Conservation (phyloP, 495 filamentous ascomycete species). For the Penicillium lagena region DNA sequence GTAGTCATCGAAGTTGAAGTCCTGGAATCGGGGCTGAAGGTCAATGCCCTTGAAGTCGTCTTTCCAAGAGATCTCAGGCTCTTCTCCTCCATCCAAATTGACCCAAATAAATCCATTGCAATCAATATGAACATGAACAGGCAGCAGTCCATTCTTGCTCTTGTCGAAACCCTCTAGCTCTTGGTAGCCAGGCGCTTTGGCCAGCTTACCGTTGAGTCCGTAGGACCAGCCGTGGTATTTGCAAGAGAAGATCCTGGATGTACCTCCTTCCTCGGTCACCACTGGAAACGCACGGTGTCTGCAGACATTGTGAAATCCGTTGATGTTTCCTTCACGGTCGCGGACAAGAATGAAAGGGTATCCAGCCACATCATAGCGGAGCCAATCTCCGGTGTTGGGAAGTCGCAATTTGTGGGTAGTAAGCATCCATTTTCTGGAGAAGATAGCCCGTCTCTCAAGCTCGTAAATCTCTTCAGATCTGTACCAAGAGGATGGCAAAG, state of each 20-base stretch:
- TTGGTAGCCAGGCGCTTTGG: constrained; percentile 52
- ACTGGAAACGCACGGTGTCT: constrained; percentile 52
- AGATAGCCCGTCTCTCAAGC: constrained; percentile 48
- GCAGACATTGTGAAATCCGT: constrained; percentile 56
- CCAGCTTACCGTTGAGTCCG: constrained; percentile 49
- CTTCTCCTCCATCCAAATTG: constrained; percentile 33
- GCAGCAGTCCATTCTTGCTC: constrained; percentile 39
- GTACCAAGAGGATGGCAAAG: constrained; percentile 45
- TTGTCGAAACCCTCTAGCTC: constrained; percentile 50
- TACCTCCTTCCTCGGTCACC: constrained; percentile 42
- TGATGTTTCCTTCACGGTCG: constrained; percentile 43
- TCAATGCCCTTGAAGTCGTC: constrained; percentile 35
- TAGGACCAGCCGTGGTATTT: constrained; percentile 60
- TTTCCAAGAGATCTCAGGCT: constrained; percentile 33
- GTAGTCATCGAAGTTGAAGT: constrained; percentile 39
- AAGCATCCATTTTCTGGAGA: constrained; percentile 48
- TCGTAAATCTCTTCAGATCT: constrained; percentile 43
- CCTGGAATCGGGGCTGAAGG: constrained; percentile 24
- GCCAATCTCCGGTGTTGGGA: constrained; percentile 42
- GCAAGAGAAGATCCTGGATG: constrained; percentile 45
- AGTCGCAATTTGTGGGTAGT: constrained; percentile 43
- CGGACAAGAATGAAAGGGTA: constrained; percentile 44
- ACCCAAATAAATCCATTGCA: constrained; percentile 42
- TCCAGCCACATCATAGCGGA: constrained; percentile 39
- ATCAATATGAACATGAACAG: constrained; percentile 41